Evolutionary conservation across 2,329 filamentous ascomycete species (phyloP), one percentile per base, ranked within the genome.

Genomic region (Penicillium freii): DNA sequence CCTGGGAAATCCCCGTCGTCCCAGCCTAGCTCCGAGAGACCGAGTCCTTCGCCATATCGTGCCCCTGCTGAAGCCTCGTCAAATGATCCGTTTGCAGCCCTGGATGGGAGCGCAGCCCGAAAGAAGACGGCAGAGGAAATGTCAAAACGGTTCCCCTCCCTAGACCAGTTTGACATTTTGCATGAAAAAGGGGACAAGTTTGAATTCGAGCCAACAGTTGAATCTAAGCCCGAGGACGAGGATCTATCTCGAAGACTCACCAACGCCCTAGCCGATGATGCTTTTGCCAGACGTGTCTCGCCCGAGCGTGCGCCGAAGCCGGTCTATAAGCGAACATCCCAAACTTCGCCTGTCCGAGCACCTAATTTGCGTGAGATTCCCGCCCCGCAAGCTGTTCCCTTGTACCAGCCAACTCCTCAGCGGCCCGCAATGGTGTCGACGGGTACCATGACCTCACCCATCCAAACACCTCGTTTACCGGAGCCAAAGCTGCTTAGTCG

Each of bases 151-250:
- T 99, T 97, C 65, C 94, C 94, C 0, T 92, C 91, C 6, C 80
- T 99, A 25, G 92, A 97, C 68, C 91, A 97, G 65, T 99, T 99
- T 70, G 88, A 93, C 3, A 80, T 99, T 19, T 78, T 97, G 44
- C 91, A 96, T 65, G 92, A 97, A 61, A 85, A 90, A 60, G 89
- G 90, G 3, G 78, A 85, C 59, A 92, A 91, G 58, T 97, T 97
- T 66, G 87, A 93, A 54, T 97, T 97, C 71, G 87, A 90, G 58
- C 74, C 80, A 43, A 69, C 80, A 15, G 72, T 80, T n/a, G 76
- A 79, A 11, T 75, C 77, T 11, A 75, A 75, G 31, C 53, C 68
- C 2, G 62, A 75, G 40, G 75, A 83, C 31, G 80, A 81, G 19
- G 80, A 82, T 52, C 73, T 91, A 17, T 85, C 82, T 33, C 84